Evolutionary conservation across 2,329 filamentous ascomycete species (phyloP), one percentile per base, ranked within the genome.

Genomic region (Claviceps sp.): DNA sequence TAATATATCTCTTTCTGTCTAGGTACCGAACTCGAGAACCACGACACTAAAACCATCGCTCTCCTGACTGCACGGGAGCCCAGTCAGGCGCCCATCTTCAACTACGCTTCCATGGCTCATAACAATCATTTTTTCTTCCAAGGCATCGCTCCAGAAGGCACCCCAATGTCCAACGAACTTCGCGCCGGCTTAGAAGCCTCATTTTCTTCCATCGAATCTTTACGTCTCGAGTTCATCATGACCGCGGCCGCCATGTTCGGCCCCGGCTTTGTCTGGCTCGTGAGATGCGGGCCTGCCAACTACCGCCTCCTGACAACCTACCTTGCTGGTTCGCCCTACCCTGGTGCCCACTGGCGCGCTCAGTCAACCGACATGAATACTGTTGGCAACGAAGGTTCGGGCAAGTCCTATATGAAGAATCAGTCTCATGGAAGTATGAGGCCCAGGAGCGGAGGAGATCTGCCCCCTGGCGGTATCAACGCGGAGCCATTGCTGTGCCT

Each of bases 211-310:
- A 73, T 94, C 60, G 85, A 94, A 58, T 90, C 86, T 34, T 81
- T 98, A 54, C 82, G 82, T 64, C 76, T 77, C 60, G 87, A 93
- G 65, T 82, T 98, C 69, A 69, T 93, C 63, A 74, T 83, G 57
- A 94, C 85, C 42, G 91, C 91, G 54, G 76, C 81, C 59, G 79
- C 82, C 71, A 96, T 97, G 89, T 97, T 98, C 72, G 93, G 91
- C 51, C 90, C 91, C 0, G 93, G 93, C 58, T 97, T 94, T 71
- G 86, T 97, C 65, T 98, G 93, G 93, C 83, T 98, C 55, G 87
- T 96, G 62, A 80, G 81, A 69, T 65, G 61, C 59, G 68, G 63
- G 51, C 63, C 67, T 54, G 61, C 59, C 64, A 74, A 73, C 60
- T 76, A 75, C 71, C 81, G 83, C 62, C 78, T 98, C 63, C 76